Evolutionary conservation across 805 yeast genomes (phyloP).

Genomic region (Lipomyces oligophaga): DNA sequence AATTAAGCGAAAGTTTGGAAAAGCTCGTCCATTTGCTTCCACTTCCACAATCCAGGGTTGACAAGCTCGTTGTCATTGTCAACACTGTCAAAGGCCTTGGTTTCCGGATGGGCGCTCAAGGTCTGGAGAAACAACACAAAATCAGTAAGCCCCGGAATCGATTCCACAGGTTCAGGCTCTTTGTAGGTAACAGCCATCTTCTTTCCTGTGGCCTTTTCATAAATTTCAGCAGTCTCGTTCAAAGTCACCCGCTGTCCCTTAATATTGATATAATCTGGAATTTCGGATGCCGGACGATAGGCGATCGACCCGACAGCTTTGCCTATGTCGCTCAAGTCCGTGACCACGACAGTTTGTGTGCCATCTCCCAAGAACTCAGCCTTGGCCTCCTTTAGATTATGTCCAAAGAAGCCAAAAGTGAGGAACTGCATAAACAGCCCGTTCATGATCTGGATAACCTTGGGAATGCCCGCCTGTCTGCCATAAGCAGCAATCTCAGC

Average conservation of each 20-base stretch:
- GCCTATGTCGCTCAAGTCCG: constrained; percentile 33
- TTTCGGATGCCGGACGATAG: constrained; percentile 22
- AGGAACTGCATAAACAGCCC: constrained; percentile 30
- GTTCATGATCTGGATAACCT: constrained; percentile 29
- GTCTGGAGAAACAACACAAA: not conserved
- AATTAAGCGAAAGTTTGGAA: constrained; percentile 10
- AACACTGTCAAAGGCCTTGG: constrained; percentile 2
- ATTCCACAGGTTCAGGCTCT: not conserved
- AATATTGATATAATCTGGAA: constrained; percentile 29
- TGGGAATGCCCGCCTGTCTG: constrained; percentile 28
- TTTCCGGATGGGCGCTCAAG: constrained; percentile 20
- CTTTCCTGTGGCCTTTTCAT: constrained; percentile 30
- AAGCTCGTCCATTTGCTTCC: constrained; percentile 23
- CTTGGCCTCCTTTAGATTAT: constrained; percentile 9
- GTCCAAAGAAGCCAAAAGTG: constrained; percentile 17
- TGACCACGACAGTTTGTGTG: constrained; percentile 17
- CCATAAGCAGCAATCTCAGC: constrained; percentile 23
- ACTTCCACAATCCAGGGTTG: constrained; percentile 32
- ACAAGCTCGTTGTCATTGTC: constrained; percentile 29
- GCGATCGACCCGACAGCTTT: constrained; percentile 31
- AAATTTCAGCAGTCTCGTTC: constrained; percentile 20
- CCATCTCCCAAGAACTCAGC: constrained; percentile 27
- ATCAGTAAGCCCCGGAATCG: not conserved
- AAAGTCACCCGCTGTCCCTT: constrained; percentile 24
- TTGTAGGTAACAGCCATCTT: constrained; percentile 18